Evolutionary conservation across 805 yeast genomes (phyloP), one percentile per base, ranked within the genome.

Genomic region (Zygosaccharomyces lentus): DNA sequence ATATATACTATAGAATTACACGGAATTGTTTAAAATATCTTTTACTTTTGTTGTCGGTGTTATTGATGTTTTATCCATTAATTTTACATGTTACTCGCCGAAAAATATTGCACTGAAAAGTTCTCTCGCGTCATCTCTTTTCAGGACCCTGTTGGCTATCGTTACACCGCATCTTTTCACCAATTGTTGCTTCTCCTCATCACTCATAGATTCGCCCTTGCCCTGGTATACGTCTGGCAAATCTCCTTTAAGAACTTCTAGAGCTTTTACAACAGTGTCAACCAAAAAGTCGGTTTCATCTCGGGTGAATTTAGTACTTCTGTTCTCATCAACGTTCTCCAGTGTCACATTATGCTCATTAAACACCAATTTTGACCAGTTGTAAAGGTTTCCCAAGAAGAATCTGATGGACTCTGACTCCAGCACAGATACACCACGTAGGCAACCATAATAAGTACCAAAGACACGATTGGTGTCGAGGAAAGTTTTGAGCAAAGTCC

Each of bases 361-460:
- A 37, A 83, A 67, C 1, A 84, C 82, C 48, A 78, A 74, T 40
- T 70, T 72, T 12, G 80, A 72, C 99, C 99, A 93, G 47, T 82
- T 79, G 52, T 81, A 77, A 49, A 91, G 67, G 64, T 93, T 93
- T 0, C 96, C 96, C 31, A 91, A 71, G 45, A 93, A 74, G 36
- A 91, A 82, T 54, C 96, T 77, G 30, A 91, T 78, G 8, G 93
- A 95, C 66, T 93, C 98, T 4, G 82, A 72, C 3, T 97, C 99
- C 58, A 93, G 69, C 15, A 84, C 87, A 46, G 79, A 77, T 57
- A 93, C 75, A 5, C 98, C 99, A 40, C 80, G 76, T 25, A 95
- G 76, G 4, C 97, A 83, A 31, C 99, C 99, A 57, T 85, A 93
- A 51, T 89, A 88, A 0, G 98, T 88, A 2, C 96, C 96, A 12